phyloP scores from a whole-genome alignment of 345 rosid genomes.

The Garcia nutans region DNA sequence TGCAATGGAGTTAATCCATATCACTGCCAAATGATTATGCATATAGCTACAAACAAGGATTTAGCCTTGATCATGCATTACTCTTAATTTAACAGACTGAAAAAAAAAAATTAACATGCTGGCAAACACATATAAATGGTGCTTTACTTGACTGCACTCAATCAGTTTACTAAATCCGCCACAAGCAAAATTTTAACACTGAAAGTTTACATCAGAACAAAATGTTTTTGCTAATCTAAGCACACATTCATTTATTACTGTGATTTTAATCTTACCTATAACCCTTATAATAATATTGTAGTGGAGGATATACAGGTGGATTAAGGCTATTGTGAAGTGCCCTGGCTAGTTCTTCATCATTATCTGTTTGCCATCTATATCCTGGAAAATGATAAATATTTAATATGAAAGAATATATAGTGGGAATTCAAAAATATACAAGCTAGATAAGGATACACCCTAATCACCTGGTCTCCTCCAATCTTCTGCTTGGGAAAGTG shows the following conservation, averaged over 20 bases:
- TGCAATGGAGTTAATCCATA: neutral
- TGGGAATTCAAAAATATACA: neutral
- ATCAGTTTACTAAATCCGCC: neutral
- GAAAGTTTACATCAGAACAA: neutral
- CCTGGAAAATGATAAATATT: constrained; percentile 37
- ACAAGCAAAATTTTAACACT: neutral
- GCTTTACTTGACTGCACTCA: neutral
- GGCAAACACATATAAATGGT: neutral
- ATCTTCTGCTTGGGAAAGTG: constrained; percentile 63
- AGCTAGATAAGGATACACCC: neutral
- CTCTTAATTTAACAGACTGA: neutral
- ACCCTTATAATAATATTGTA: constrained; percentile 42
- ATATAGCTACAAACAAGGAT: too few species aligned
- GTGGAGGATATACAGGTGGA: constrained; percentile 51
- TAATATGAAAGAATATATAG: neutral
- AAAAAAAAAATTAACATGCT: neutral
- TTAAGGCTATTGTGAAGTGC: constrained; percentile 43
- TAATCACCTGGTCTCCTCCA: constrained; percentile 57
- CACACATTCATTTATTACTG: neutral
- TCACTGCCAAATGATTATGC: neutral
- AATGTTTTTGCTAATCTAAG: neutral
- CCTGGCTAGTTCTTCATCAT: constrained; percentile 46
- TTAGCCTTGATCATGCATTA: neutral
- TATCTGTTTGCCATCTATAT: constrained; percentile 44
- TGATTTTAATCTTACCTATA: constrained; percentile 42